Evolutionary conservation across 768 basidiomycete genomes (phyloP), one percentile per base, ranked within the genome.

Genomic region (Rhizopogon rudus): DNA sequence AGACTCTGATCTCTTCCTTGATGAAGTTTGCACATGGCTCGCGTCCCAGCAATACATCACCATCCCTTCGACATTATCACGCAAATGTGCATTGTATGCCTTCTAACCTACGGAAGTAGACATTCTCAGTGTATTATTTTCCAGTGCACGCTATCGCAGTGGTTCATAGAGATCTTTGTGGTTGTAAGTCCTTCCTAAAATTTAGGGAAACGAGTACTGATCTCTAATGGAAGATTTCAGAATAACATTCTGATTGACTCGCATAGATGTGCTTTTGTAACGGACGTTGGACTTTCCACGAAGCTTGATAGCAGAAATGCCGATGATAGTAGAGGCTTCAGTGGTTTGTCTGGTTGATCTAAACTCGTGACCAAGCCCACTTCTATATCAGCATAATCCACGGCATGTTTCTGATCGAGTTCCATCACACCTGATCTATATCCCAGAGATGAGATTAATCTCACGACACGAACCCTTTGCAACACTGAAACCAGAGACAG

Each of bases 211-310:
- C 6, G n/a, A 39, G 10, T 13, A 20, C 39, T n/a, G 6, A 39
- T 39, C 12, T 29, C 9, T 28, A 25, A 5, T 25, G 25, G 22
- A 35, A 6, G 12, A 5, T 25, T 25, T 25, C 10, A 57, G 75
- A 69, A 72, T 0, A 79, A 77, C 57, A 69, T 79, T 44, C 67
- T 78, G n/a, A 70, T 79, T 46, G 72, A 74, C 54, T 68, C 71
- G 54, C 56, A 73, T 25, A 67, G 70, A n/a, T 68, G 69, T 35
- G 76, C 71, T 6, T 67, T 68, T 16, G 60, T 79, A 14, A 72
- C 72, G 55, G 77, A 77, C 54, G 77, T 78, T 55, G 77, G 76
- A 1, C 61, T 78, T 8, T 77, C 75, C n/a, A 72, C 59, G 22
- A 69, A 76, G 31, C 45, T 46, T 2, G 17, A 48, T 31, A 17